Conservation (phyloP, 176 grass and related monocot species). For the Carex scoparia region DNA sequence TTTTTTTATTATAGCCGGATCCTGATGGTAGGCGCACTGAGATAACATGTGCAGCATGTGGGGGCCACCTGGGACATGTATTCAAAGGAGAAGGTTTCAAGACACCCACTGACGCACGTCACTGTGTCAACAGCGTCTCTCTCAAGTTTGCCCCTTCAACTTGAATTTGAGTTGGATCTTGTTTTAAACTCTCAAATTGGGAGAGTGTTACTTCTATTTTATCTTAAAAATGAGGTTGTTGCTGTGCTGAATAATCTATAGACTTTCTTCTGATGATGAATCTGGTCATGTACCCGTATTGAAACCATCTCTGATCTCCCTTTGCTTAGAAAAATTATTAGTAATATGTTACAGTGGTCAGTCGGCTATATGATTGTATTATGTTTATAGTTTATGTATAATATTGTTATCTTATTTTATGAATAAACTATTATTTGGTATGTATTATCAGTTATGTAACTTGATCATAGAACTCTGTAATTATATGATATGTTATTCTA, state of each 20-base stretch:
- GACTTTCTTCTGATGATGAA: not conserved
- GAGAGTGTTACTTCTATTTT: slow-evolving; percentile 1
- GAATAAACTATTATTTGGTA: not conserved
- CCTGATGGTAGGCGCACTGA: slow-evolving; percentile 67
- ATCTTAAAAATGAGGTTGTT: not conserved
- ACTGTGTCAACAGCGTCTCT: slow-evolving; percentile 82
- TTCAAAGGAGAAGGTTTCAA: slow-evolving; percentile 90
- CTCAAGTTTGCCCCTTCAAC: slow-evolving; percentile 56
- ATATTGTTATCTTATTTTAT: not conserved
- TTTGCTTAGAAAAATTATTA: not conserved
- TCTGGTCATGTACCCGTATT: not conserved
- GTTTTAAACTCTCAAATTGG: not conserved
- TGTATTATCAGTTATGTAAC: not conserved
- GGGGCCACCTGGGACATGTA: slow-evolving; percentile 83
- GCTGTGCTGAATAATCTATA: slow-evolving; percentile 1
- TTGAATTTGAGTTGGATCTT: not conserved
- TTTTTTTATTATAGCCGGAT: slow-evolving; percentile 40
- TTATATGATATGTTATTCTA: not conserved
- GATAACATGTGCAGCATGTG: slow-evolving; percentile 70
- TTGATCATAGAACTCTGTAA: not conserved
- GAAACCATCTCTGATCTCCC: not conserved
- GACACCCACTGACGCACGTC: slow-evolving; percentile 80
- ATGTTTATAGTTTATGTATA: not conserved
- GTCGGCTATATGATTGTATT: not conserved
- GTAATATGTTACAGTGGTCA: not conserved